Evolutionary conservation across 495 filamentous ascomycete species (phyloP).

Genomic region (Cladorrhinum samala): DNA sequence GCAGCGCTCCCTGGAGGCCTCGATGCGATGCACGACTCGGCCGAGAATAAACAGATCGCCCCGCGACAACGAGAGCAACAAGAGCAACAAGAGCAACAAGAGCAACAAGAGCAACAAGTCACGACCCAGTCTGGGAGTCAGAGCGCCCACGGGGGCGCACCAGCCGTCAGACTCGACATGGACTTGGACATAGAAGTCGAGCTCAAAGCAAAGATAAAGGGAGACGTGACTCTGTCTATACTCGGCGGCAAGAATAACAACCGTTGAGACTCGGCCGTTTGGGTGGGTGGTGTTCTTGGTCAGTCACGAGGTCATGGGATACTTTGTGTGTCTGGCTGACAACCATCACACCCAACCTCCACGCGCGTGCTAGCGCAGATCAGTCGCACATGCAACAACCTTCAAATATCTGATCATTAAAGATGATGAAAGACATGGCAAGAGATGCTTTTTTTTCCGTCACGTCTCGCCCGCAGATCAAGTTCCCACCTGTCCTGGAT

Average conservation of each 20-base stretch:
- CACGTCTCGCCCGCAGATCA: too few species aligned
- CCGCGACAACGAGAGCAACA: not conserved
- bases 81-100: too few species aligned
- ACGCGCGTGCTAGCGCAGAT: not conserved
- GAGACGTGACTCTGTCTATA: constrained; percentile 20
- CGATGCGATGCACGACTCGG: not conserved
- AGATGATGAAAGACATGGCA: too few species aligned
- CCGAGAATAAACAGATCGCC: not conserved
- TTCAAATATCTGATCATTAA: not conserved
- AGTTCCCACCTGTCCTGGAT: too few species aligned
- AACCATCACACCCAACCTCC: constrained; percentile 8
- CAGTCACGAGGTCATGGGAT: constrained; percentile 10
- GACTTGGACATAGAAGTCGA: constrained; percentile 25
- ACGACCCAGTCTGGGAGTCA: not conserved
- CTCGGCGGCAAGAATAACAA: not conserved
- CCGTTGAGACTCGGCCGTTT: not conserved
- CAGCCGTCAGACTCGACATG: constrained; percentile 25
- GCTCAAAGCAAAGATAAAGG: constrained; percentile 26
- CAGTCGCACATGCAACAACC: not conserved
- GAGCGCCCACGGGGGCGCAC: constrained; percentile 15
- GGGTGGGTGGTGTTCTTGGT: constrained; percentile 5
- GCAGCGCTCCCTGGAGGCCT: not conserved
- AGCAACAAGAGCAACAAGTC: not conserved
- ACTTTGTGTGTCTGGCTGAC: constrained; percentile 2
- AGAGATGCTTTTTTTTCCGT: too few species aligned